Percentiles rank a stretch among this genome's conserved stretches.
Evolutionary conservation across 164 flowering plant genomes (phyloP).

Genomic region (Aristolochia fimbriata): DNA sequence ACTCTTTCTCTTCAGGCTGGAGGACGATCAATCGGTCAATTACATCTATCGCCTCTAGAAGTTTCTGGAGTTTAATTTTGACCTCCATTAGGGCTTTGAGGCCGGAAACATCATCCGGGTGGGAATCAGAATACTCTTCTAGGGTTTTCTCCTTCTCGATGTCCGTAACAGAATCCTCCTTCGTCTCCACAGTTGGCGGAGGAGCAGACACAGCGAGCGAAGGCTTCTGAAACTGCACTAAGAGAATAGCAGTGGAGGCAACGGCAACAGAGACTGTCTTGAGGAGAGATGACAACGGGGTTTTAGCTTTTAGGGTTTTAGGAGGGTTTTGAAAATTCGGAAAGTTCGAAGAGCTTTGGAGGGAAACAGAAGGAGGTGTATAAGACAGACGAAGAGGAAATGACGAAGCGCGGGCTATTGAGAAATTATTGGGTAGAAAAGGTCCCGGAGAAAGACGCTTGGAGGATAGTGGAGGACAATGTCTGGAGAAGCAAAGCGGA

Average conservation of each 20-base stretch:
- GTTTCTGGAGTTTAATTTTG: conserved; percentile 39
- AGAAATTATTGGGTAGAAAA: not conserved
- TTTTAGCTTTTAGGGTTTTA: conserved; percentile 11
- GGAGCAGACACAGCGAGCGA: conserved; percentile 30
- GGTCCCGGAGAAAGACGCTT: not conserved
- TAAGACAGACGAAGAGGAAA: conserved; percentile 6
- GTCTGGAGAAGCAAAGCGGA: conserved; percentile 1
- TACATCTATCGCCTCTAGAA: conserved; percentile 44
- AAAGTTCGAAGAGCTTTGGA: conserved; percentile 6
- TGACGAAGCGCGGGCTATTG: not conserved
- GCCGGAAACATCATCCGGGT: conserved; percentile 38
- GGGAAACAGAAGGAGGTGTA: conserved; percentile 10
- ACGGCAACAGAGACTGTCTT: conserved; percentile 30
- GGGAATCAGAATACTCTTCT: conserved; percentile 32
- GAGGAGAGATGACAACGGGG: conserved; percentile 21
- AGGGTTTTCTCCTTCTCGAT: conserved; percentile 37
- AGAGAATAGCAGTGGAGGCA: conserved; percentile 41
- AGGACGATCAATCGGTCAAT: conserved; percentile 46
- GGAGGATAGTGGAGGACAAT: not conserved
- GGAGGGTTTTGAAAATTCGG: not conserved
- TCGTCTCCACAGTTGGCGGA: conserved; percentile 14
- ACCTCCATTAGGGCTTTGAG: conserved; percentile 55
- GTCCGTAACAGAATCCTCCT: conserved; percentile 9
- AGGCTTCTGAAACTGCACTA: conserved; percentile 28
- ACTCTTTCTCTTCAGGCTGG: conserved; percentile 56